Percentiles rank a stretch among this genome's conserved stretches.
These are phyloP conservation scores for Fusarium tanahbumbuense DNA, from an alignment of 2,329 filamentous ascomycete species.

Conservation along the genomic window DNA sequence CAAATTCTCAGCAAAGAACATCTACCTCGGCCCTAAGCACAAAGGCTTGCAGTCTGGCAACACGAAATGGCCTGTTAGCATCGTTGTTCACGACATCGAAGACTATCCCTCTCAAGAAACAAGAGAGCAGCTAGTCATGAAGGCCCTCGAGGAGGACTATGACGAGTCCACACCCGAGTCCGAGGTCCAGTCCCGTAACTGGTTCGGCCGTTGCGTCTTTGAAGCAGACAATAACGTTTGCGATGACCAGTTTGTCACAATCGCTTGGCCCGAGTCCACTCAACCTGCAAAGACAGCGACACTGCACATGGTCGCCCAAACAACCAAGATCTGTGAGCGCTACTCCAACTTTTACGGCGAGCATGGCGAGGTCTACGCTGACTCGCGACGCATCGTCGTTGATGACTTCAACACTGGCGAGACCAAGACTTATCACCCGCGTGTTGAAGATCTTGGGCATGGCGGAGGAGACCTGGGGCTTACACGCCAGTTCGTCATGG, in stretches of 20 bases:
- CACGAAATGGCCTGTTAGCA: conserved; percentile 83
- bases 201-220: conserved; percentile 97
- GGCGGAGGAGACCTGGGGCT: conserved; percentile 66
- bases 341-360: conserved; percentile 89
- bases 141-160: conserved; percentile 65
- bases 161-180: conserved; percentile 59
- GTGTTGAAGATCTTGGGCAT: conserved; percentile 53
- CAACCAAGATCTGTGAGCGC: conserved; percentile 86
- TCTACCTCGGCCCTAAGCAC: conserved; percentile 78
- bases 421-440: conserved; percentile 48
- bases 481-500: conserved; percentile 82
- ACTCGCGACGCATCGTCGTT: conserved; percentile 80
- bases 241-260: conserved; percentile 90
- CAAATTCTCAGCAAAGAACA: conserved; percentile 84
- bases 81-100: conserved; percentile 94
- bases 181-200: conserved; percentile 66
- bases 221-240: conserved; percentile 93
- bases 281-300: conserved; percentile 83
- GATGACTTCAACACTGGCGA: conserved; percentile 65
- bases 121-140: conserved; percentile 56
- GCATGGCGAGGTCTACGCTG: conserved; percentile 85
- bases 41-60: conserved; percentile 72
- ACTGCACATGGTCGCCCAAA: conserved; percentile 95
- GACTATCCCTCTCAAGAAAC: conserved; percentile 67
- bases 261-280: conserved; percentile 81